phyloP scores from a whole-genome alignment of 306 rosid species.

The Gastrolobium bilobum region DNA sequence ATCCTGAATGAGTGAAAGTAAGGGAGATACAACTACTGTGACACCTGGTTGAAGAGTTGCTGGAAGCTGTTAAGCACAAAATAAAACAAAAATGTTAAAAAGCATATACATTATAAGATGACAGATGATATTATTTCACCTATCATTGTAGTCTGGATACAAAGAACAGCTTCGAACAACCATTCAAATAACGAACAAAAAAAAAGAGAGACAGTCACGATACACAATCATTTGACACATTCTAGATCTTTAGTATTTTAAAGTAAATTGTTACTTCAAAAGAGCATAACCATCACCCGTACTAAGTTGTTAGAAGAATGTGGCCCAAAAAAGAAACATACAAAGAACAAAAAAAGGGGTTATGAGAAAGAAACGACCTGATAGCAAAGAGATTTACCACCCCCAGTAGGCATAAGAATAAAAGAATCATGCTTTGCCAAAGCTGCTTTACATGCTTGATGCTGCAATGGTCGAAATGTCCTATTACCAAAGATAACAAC shows the following conservation, averaged over 20 bases:
- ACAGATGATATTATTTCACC: constrained; percentile 31
- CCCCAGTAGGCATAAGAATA: constrained; percentile 98
- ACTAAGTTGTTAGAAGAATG: constrained; percentile 41
- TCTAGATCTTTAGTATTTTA: constrained; percentile 36
- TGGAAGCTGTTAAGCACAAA: constrained; percentile 78
- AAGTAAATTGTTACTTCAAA: constrained; percentile 35
- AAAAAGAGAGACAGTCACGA: constrained; percentile 14
- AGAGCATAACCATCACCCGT: constrained; percentile 17
- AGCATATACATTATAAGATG: constrained; percentile 32
- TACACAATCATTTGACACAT: constrained; percentile 31
- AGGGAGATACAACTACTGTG: constrained; percentile 88
- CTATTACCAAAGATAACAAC: constrained; percentile 87
- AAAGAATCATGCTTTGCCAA: constrained; percentile 86
- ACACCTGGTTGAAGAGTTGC: constrained; percentile 92
- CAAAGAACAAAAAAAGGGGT: not conserved
- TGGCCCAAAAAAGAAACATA: not conserved
- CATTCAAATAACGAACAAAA: not conserved
- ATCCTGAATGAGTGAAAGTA: constrained; percentile 98
- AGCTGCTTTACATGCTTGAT: constrained; percentile 84
- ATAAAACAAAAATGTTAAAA: constrained; percentile 43
- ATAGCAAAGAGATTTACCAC: constrained; percentile 97
- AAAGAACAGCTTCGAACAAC: constrained; percentile 11
- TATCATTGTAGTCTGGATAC: constrained; percentile 22
- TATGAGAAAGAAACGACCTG: constrained; percentile 77
- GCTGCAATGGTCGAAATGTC: constrained; percentile 89